Base-by-base conservation (phyloP, 768 basidiomycete species). In the Agaricus sinodeliciosus region DNA sequence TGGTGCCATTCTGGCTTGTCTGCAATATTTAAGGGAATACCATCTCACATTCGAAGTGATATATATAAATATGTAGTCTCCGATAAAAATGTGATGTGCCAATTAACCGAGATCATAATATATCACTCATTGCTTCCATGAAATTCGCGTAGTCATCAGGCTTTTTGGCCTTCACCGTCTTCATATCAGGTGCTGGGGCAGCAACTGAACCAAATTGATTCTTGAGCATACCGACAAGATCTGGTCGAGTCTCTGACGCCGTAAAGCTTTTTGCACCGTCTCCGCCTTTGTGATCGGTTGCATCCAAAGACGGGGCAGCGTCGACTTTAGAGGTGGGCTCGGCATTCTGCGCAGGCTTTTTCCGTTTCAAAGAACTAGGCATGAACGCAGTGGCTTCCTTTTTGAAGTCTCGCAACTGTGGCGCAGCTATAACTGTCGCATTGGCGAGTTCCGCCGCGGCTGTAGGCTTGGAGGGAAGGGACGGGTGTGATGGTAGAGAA, bases 351-450 rank as follows among this genome's bases (percentile, higher is more conserved):
- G 64, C 65, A 35, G 69, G 67, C 55, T 78, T 85, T 67, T 87
- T 93, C 43, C 90, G 81, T 67, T 90, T 91, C 48, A 95, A 69
- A 3, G 87, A 75, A 1, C 84, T 65, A 3, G 96, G 96, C 3
- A 97, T 81, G 61, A 99, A 98, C 0, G 89, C 82, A 0, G 92
- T 95, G 8, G 89, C 87, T 66, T 99, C 96, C 67, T 92, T 94
- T 72, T 94, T 92, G 56, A 98, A 74, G 68, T 99, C 92, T 12
- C 95, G 87, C 47, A 99, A 68, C 63, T 92, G 78, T 3, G 96
- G 92, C 42, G 75, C 91, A 2, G 94, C 93, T 18, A 81, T 85
- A 48, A 97, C 84, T 2, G 80, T 87, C 1, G 90, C 91, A 6
- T 79, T 70, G 1, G 72, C 73, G 13, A 74, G 55, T 41, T 67